These are phyloP conservation scores for Hexamita inflata DNA, from an alignment of 208 protist species.

Conservation along the genomic window DNA sequence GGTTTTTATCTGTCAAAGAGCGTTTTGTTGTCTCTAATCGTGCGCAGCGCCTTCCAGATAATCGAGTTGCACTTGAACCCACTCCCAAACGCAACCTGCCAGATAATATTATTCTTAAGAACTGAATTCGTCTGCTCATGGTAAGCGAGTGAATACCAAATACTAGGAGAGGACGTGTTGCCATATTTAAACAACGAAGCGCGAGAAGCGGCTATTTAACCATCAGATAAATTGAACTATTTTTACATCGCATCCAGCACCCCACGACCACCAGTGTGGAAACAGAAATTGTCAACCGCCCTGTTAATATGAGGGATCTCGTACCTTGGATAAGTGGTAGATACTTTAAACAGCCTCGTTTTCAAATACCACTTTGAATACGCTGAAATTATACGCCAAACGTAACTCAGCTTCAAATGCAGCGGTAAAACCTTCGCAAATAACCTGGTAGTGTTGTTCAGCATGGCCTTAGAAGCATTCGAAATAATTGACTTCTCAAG, in stretches of 20 bases:
- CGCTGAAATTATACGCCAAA: conserved; percentile 46
- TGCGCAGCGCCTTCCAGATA: too few relatives aligned
- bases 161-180: neutral
- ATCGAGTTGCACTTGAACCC: conserved; percentile 10
- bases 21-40: too few relatives aligned
- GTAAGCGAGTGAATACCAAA: conserved; percentile 19
- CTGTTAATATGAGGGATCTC: neutral
- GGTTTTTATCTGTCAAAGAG: too few relatives aligned
- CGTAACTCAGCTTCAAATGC: conserved; percentile 50
- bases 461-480: conserved; percentile 45
- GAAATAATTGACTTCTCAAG: conserved; percentile 48
- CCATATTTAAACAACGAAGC: neutral
- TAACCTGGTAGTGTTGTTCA: too few relatives aligned
- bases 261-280: neutral
- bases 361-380: conserved; percentile 23
- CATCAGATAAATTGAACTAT: neutral
- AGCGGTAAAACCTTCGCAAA: conserved; percentile 54
- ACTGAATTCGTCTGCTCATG: neutral
- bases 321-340: too few relatives aligned
- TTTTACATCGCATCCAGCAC: neutral
- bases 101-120: neutral
- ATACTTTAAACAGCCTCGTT: conserved; percentile 18
- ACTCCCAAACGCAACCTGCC: conserved; percentile 12
- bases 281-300: neutral
- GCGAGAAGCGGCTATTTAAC: neutral